Base-by-base conservation (phyloP, 1,284 basidiomycete species). In the Leccinum glutinopallens region DNA sequence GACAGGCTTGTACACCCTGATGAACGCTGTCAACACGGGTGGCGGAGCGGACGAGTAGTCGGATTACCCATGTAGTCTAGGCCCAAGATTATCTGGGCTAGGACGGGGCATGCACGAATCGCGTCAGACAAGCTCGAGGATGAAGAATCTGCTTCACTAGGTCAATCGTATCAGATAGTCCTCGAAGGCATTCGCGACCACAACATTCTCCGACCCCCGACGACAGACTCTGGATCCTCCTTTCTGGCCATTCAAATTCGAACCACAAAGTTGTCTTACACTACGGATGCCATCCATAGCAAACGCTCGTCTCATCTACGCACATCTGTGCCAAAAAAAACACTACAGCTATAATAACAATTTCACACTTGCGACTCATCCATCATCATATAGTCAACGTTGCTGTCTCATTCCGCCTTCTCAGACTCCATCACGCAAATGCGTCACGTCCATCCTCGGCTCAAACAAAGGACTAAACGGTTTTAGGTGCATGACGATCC, bases 391-490 rank as follows among this genome's bases (percentile, higher is more conserved):
- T 22, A 49, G 10, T 49, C 19, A 9, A 46, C n/a, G n/a, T 46
- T 46, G 22, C 22, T n/a, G 6, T 33, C 41, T 57, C 32, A 65
- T 25, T 4, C 51, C 8, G 15, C 43, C 54, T 53, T 60, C 5
- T n/a, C 58, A 15, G 22, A 59, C 4, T 58, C 63, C 57, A 46
- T 66, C 65, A 7, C 46, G 65, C 63, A 73, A 17, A 7, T 61
- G 33, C 5, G 33, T 33, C 25, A 60, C 61, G 15, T 69, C 66
- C 55, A 71, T 60, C 22, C 82, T 72, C 1, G 83, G 83, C 65
- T 81, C 79, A 69, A 89, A 88, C 10, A 72, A 60, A 2, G 83
- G 80, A 19, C 78, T 78, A 69, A 89, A 89, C 2, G 83, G 84
- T 58, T 80, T 69, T 1, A 86, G 86, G 60, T 87, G 86, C 0